Evolutionary conservation across 352 stramenopile genomes (phyloP), one percentile per base, ranked within the genome.

Genomic region (Pythium volutum): DNA sequence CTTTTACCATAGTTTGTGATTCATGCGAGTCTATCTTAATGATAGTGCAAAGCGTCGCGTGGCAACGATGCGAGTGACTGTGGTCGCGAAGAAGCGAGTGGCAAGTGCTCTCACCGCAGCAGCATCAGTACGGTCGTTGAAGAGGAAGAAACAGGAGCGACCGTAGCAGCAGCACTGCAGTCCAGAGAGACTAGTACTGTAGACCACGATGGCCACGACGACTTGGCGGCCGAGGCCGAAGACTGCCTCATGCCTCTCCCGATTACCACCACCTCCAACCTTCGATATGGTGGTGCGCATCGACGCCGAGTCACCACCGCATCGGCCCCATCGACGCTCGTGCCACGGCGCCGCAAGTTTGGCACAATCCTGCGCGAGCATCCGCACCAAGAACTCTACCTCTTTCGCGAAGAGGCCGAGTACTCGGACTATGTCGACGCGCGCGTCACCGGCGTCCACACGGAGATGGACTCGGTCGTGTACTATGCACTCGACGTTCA

Each of bases 371-470:
- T 79, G 3, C 50, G 82, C 20, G 69, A 72, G 20, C 71, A 79
- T 11, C 60, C 61, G 23, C 66, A 70, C 23, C 64, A 77, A 3
- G 69, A 84, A 14, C 67, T 89, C 2, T 69, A 70, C 18, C 57
- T 89, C 10, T 87, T 90, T 53, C 80, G 78, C 2, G 80, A 90
- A 38, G 78, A 91, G 55, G 81, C 83, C 23, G 83, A 92, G 64
- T 92, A 92, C 66, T 92, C 83, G 33, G 83, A 92, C 55, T 90
- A 92, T 69, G 59, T 92, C 48, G 69, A 66, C 8, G 74, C 76
- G 29, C 42, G 62, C 9, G 38, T 88, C 41, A 86, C 75, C 0
- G 69, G 76, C 4, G 55, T 74, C 5, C 82, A 89, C 56, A 52
- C 71, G 12, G 70, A 88, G 43, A 64, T 75, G 26, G 74, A 90